Base-by-base conservation (phyloP, 352 stramenopile genomes). In the Phytophthora tentaculata region DNA sequence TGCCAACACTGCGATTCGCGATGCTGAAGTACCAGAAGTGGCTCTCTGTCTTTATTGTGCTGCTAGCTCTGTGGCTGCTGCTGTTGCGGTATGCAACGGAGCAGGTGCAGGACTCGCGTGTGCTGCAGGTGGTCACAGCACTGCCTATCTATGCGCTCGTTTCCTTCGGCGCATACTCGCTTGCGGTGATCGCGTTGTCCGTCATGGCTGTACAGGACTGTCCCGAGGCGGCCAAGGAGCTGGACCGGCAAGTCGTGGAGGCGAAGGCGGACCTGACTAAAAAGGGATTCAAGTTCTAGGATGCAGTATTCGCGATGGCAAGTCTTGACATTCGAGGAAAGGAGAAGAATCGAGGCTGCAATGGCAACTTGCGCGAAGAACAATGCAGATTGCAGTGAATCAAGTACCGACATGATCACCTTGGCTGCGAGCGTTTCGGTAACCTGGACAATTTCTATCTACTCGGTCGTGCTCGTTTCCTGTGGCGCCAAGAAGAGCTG, bases 11-110 rank as follows among this genome's bases (percentile, higher is more conserved):
- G 13, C 0, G 14, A 28, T n/a, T 52, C 49, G 47, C 19, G 10
- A 92, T 91, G 81, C 83, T 92, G 52, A 92, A 91, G 77, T 92
- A 91, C 76, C 84, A 91, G 69, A 90, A 85, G 74, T 91, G 84
- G 82, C 68, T 92, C 32, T 57, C 37, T 35, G 74, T 71, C 1
- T 77, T 89, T 53, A 66, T 82, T 32, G 58, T 79, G 20, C 65
- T 87, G 56, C 67, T 91, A 16, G 58, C 71, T 44, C 57, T 84
- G 41, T 92, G 84, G 84, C 64, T 88, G 41, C 32, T 84, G 44
- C 71, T 89, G 49, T 71, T 86, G 53, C 64, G 74, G 50, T 85
- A 82, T 41, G 77, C 73, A 29, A 54, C 69, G 16, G 64, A 74
- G 7, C 58, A 58, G 0, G 56, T 79, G 14, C 61, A 41, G 10